Conservation (phyloP, 768 basidiomycete genomes). For the Auriscalpium orientale region DNA sequence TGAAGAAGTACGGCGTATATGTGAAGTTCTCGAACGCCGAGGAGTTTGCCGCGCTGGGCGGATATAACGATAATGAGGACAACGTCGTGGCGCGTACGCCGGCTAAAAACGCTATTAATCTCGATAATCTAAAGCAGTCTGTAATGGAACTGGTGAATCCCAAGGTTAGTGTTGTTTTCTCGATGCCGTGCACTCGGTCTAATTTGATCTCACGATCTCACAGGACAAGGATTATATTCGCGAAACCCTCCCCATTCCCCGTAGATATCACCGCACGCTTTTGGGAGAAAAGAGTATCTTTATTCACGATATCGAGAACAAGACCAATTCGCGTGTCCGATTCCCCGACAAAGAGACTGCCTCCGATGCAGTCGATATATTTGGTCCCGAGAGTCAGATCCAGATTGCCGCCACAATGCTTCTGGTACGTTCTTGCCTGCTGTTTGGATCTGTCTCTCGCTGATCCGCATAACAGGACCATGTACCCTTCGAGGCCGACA, state of each 20-base stretch:
- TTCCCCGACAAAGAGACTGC: conserved; percentile 93
- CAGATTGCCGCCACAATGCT: conserved; percentile 96
- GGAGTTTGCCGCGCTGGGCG: conserved; percentile 90
- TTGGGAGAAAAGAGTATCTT: conserved; percentile 96
- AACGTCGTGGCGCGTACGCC: conserved; percentile 98
- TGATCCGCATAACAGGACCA: conserved; percentile 59
- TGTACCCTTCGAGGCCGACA: conserved; percentile 93
- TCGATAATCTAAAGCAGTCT: conserved; percentile 90
- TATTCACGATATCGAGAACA: conserved; percentile 93
- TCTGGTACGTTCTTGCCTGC: conserved; percentile 45
- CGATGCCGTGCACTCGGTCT: conserved; percentile 1
- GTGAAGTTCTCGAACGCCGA: conserved; percentile 99
- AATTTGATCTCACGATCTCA: neutral
- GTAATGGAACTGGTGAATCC: conserved; percentile 98
- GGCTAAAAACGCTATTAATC: conserved; percentile 91
- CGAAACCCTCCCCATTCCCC: conserved; percentile 88
- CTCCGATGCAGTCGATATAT: conserved; percentile 93
- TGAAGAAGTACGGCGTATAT: conserved; percentile 99
- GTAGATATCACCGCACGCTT: conserved; percentile 90
- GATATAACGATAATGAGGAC: conserved; percentile 95
- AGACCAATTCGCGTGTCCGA: conserved; percentile 88
- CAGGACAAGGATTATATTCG: conserved; percentile 96
- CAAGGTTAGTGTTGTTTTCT: conserved; percentile 49
- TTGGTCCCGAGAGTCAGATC: conserved; percentile 94
- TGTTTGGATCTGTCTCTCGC: neutral